Evolutionary conservation across 345 rosid species (phyloP).

Genomic region (Odontarrhena argentea): DNA sequence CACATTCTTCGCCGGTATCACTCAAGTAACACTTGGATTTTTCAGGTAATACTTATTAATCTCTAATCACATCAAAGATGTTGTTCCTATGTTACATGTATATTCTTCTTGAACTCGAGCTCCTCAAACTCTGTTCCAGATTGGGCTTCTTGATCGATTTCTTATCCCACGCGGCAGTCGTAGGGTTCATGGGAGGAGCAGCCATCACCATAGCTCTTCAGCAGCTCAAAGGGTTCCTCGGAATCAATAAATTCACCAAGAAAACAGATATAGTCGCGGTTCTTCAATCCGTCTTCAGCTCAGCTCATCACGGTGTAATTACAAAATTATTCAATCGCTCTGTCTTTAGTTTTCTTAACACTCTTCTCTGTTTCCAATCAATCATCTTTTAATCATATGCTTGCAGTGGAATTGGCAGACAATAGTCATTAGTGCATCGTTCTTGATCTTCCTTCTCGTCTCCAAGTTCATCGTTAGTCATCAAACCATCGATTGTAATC

Average conservation of each 20-base stretch:
- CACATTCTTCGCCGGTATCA: constrained; percentile 89
- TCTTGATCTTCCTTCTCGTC: constrained; percentile 68
- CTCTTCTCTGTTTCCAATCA: not conserved
- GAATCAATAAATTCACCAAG: constrained; percentile 67
- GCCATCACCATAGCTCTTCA: constrained; percentile 89
- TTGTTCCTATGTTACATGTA: not conserved
- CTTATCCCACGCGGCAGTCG: constrained; percentile 90
- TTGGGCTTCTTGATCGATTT: constrained; percentile 92
- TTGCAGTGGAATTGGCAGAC: constrained; percentile 98
- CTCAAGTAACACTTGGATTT: constrained; percentile 70
- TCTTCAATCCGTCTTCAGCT: constrained; percentile 37
- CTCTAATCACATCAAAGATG: not conserved
- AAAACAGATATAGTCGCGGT: constrained; percentile 56
- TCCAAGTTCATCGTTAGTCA: constrained; percentile 72
- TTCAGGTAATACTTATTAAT: constrained; percentile 51
- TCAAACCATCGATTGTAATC: not conserved
- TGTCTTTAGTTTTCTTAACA: not conserved
- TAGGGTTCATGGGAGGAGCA: constrained; percentile 96
- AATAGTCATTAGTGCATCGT: constrained; percentile 65
- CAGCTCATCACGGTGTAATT: constrained; percentile 43
- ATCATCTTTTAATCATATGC: not conserved
- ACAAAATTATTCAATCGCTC: not conserved
- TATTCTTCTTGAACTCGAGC: constrained; percentile 4
- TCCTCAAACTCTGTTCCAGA: constrained; percentile 39
- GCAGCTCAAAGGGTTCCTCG: constrained; percentile 91